Evolutionary conservation across 2,329 filamentous ascomycete genomes (phyloP), one percentile per base, ranked within the genome.

Genomic region (Alternaria atra): DNA sequence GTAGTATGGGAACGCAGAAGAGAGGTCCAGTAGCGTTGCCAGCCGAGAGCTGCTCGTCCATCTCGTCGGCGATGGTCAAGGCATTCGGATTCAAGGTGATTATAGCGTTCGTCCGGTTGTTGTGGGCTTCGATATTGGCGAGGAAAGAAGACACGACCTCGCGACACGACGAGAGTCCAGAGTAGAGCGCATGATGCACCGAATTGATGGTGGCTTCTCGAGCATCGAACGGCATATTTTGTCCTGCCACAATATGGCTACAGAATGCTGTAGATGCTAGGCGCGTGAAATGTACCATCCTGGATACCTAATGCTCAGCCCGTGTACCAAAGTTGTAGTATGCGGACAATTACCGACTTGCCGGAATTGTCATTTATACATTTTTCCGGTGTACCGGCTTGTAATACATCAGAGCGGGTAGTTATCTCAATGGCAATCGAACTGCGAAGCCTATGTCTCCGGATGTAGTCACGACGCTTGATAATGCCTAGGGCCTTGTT

Each of bases 1-100:
- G 75, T 5, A 90, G 70, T 12, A 89, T 74, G 0, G 88, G 88
- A 17, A 90, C 80, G 69, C 88, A 88, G 72, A 90, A 87, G 1
- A 90, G 78, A 1, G 81, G 70, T 1, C 82, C 84, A 0, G 82
- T 83, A 25, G 79, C 77, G 69, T 87, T 86, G 3, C 83, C 83
- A 2, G 79, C 70, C 3, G 80, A 74, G 7, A 87, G 73, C 12
- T 72, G 69, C 10, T 67, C 62, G 68, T 90, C 87, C 27, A 87
- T 73, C 1, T 76, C 69, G 55, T 85, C 82, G 5, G 88, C 88
- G 6, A 79, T 77, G 3, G 59, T 48, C 7, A 87, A 67, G 6
- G 83, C 84, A 47, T 81, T 69, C 0, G 83, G 80, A 57, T 87
- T 86, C 9, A 89, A 74, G 2, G 81, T 78, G 50, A 87, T 80